Percentiles rank a stretch among this genome's conserved stretches.
phyloP scores from a whole-genome alignment of 306 rosid genomes.

The Cicer chorassanicum region DNA sequence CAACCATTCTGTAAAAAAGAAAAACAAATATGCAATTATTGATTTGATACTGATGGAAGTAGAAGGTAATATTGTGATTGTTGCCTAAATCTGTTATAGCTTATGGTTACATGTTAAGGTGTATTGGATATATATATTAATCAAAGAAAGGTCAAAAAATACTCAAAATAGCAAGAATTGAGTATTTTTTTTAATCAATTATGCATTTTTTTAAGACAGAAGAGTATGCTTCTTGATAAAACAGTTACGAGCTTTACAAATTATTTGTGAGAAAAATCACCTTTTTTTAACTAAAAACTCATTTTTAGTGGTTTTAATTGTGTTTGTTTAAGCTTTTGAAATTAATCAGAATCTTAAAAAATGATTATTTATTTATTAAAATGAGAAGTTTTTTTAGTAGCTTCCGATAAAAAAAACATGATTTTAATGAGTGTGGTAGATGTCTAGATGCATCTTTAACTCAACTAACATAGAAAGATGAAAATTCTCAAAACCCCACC shows the following conservation, averaged over 20 bases:
- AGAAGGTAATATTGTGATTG: background rate
- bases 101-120: conserved; percentile 10
- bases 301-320: conserved; percentile 8
- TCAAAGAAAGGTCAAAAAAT: background rate
- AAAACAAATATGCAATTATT: conserved; percentile 32
- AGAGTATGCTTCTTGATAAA: conserved; percentile 22
- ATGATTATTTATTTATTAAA: background rate
- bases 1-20: conserved; percentile 16
- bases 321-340: background rate
- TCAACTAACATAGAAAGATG: background rate
- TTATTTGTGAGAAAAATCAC: background rate
- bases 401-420: too few species aligned
- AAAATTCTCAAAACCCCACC: background rate
- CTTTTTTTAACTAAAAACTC: background rate
- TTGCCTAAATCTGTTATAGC: background rate
- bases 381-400: background rate
- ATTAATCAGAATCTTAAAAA: background rate
- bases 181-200: background rate
- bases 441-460: background rate
- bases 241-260: background rate
- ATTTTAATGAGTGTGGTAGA: too few species aligned
- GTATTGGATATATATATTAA: background rate
- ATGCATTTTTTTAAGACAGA: background rate
- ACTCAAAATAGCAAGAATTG: background rate
- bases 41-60: conserved; percentile 23